Conservation (phyloP, 495 filamentous ascomycete genomes). For the Aspergillus incahuasiensis region DNA sequence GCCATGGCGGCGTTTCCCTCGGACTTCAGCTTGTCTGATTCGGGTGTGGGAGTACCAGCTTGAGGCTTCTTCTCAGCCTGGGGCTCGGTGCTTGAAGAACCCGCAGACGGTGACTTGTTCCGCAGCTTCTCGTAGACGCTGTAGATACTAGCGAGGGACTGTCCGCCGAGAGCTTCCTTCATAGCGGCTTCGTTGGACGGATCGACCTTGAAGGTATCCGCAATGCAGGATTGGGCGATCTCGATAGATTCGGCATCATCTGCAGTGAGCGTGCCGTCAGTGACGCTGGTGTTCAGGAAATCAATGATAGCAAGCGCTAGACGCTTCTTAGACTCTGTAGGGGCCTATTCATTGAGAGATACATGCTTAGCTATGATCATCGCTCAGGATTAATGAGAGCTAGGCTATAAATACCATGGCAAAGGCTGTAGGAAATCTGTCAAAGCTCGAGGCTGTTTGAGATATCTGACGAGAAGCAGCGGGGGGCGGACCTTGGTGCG, state of each 20-base stretch:
- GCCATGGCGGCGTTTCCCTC: constrained; percentile 93
- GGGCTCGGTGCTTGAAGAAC: constrained; percentile 11
- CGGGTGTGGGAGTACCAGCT: constrained; percentile 43
- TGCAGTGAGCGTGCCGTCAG: constrained; percentile 77
- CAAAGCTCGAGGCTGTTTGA: background rate
- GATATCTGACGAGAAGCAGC: constrained; percentile 8
- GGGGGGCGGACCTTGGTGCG: constrained; percentile 9
- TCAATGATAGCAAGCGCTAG: constrained; percentile 95
- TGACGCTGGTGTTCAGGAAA: constrained; percentile 80
- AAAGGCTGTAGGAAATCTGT: background rate
- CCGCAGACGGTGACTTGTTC: constrained; percentile 48
- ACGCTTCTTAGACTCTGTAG: constrained; percentile 81
- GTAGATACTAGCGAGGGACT: constrained; percentile 87
- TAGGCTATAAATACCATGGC: constrained; percentile 12
- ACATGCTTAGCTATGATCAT: background rate
- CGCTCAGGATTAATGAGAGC: too few relatives aligned
- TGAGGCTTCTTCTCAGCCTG: constrained; percentile 26
- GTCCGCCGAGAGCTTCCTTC: constrained; percentile 69
- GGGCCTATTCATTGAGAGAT: constrained; percentile 29
- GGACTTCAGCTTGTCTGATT: constrained; percentile 84
- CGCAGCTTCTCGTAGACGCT: constrained; percentile 94
- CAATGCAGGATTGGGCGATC: constrained; percentile 87
- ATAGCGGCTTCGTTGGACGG: constrained; percentile 68
- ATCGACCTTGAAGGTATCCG: constrained; percentile 91
- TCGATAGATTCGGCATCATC: constrained; percentile 92